These are phyloP conservation scores for Arxiozyma bovina DNA, from an alignment of 1,139 yeast species.

Conservation along the genomic window DNA sequence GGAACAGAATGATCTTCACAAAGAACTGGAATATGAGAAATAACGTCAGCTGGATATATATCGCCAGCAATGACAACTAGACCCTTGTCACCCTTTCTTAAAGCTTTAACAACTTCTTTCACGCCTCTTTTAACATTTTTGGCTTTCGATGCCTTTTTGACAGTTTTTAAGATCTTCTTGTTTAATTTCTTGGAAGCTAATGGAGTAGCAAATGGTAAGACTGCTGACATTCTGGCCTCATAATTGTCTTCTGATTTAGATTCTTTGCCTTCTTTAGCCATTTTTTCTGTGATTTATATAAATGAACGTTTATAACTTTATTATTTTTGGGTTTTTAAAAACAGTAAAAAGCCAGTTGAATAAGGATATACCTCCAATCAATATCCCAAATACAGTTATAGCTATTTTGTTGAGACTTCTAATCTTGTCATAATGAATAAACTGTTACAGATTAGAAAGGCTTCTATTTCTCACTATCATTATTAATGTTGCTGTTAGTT, in stretches of 20 bases:
- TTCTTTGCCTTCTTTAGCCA: slow-evolving; percentile 33
- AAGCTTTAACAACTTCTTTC: slow-evolving; percentile 95
- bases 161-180: slow-evolving; percentile 90
- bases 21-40: slow-evolving; percentile 92
- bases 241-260: slow-evolving; percentile 61
- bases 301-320: not conserved
- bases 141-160: slow-evolving; percentile 94
- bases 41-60: slow-evolving; percentile 93
- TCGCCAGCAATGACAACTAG: slow-evolving; percentile 95
- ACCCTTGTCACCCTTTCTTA: slow-evolving; percentile 97
- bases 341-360: too few relatives aligned
- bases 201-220: slow-evolving; percentile 87
- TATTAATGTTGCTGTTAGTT: not conserved
- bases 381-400: not conserved
- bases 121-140: slow-evolving; percentile 98
- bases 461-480: not conserved
- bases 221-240: slow-evolving; percentile 83
- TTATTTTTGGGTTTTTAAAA: too few relatives aligned
- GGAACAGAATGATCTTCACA: slow-evolving; percentile 94
- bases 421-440: too few relatives aligned
- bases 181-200: slow-evolving; percentile 92
- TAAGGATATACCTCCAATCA: not conserved
- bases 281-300: slow-evolving; percentile 3
- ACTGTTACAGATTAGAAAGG: too few relatives aligned
- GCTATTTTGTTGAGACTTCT: too few relatives aligned